These are phyloP conservation scores for Pueraria montana DNA, from an alignment of 306 rosid species.

Conservation along the genomic window DNA sequence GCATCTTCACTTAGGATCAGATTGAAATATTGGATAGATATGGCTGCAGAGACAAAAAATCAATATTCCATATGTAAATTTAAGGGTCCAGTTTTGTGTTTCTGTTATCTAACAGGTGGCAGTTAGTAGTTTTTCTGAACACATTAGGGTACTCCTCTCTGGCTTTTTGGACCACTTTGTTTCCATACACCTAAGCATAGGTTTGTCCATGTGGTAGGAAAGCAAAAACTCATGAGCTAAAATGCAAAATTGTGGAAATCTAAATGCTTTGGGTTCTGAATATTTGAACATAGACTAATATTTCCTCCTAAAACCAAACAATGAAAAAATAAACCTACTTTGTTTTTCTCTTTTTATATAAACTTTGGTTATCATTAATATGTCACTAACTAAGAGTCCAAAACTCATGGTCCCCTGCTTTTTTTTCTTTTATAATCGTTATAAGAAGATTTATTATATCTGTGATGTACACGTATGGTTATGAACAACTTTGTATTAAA, in stretches of 20 bases:
- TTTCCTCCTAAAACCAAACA: slow-evolving; percentile 17
- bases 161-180: slow-evolving; percentile 45
- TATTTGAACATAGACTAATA: slow-evolving; percentile 2
- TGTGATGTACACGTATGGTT: not conserved
- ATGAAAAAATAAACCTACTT: not conserved
- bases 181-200: slow-evolving; percentile 1
- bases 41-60: slow-evolving; percentile 40
- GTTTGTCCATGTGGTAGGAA: slow-evolving; percentile 34
- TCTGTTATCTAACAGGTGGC: slow-evolving; percentile 39
- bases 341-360: not conserved
- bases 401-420: slow-evolving; percentile 35
- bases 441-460: slow-evolving; percentile 7
- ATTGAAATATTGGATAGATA: slow-evolving; percentile 52
- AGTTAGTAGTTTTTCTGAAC: not conserved
- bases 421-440: slow-evolving; percentile 1
- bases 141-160: slow-evolving; percentile 15
- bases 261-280: not conserved
- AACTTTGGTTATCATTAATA: not conserved
- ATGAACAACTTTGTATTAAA: slow-evolving; percentile 32
- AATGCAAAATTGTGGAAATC: slow-evolving; percentile 34
- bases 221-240: slow-evolving; percentile 13
- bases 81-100: slow-evolving; percentile 35
- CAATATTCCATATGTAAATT: slow-evolving; percentile 45
- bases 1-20: slow-evolving; percentile 43
- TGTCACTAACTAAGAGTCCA: slow-evolving; percentile 19